Evolutionary conservation across 257 asterid species (phyloP), one percentile per base, ranked within the genome.

Genomic region (Fraxinus excelsior): DNA sequence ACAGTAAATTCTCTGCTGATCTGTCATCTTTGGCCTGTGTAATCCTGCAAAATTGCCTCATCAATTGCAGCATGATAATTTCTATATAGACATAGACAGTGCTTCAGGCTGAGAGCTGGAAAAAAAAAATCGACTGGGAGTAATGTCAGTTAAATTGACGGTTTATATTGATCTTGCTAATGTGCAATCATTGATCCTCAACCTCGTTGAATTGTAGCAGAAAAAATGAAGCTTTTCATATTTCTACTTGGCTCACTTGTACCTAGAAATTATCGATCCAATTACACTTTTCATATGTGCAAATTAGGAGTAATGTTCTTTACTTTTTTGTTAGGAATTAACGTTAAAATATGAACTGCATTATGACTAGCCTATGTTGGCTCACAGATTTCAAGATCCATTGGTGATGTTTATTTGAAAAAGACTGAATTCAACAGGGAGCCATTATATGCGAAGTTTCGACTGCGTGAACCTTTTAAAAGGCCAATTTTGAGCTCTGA

Each of bases 401-500:
- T 91, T 44, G 97, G 97, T 67, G 97, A 91, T 77, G 89, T 91
- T 76, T 91, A 91, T 78, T 78, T 91, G 64, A 91, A 91, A 72
- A 90, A 72, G 79, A 70, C 96, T 2, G 96, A 91, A 86, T 91
- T 80, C 83, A 90, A 91, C 90, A 83, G 89, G 87, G 97, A 91
- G 80, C 97, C 97, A n/a, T 71, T 91, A 51, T 88, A 83, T 83
- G 86, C 86, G 28, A 91, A 91, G 80, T 90, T 88, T 74, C 88
- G 97, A 46, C 89, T 91, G 32, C 91, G 91, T 0, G 86, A 91
- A 71, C 89, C 96, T 37, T 88, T 91, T 74, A 81, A 65, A 71
- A 87, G 81, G 74, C 92, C 96, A 29, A 90, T 91, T 75, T 78
- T 91, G 86, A 91, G 96, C 72, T 73, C 97, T 7, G 97, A 90